Evolutionary conservation across 1,139 yeast species (phyloP).

Genomic region (Taphrina wiesneri): DNA sequence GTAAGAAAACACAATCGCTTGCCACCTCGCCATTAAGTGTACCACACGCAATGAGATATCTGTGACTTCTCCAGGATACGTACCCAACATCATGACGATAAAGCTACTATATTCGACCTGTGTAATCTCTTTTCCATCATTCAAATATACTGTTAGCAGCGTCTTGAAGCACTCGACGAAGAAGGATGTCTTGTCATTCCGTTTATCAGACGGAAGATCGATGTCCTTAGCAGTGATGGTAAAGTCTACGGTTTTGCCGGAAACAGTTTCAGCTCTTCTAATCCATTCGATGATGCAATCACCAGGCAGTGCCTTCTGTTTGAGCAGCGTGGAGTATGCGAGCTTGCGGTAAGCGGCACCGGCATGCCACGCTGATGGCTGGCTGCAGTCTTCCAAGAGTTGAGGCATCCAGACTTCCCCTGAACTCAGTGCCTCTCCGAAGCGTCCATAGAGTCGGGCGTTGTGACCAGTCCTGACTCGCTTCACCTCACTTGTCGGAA

Average conservation of each 20-base stretch:
- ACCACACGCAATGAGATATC: background rate
- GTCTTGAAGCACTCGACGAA: conserved; percentile 3
- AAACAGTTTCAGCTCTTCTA: background rate
- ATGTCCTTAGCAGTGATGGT: background rate
- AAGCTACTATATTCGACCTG: background rate
- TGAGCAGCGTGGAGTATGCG: background rate
- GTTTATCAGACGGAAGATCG: background rate
- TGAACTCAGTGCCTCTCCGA: background rate
- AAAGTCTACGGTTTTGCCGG: background rate
- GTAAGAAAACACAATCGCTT: conserved; percentile 12
- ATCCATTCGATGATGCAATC: conserved; percentile 1
- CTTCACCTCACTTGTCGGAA: background rate
- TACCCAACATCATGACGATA: background rate
- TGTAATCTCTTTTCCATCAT: background rate
- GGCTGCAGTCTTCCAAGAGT: conserved; percentile 2
- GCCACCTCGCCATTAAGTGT: conserved; percentile 1
- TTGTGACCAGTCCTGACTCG: background rate
- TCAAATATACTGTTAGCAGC: background rate
- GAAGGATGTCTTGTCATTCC: background rate
- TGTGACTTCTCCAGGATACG: background rate
- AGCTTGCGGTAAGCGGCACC: background rate
- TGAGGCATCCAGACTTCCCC: conserved; percentile 14
- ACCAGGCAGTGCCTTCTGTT: background rate
- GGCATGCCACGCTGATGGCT: conserved; percentile 9
- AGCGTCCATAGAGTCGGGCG: background rate